Evolutionary conservation across 2,329 filamentous ascomycete species (phyloP), one percentile per base, ranked within the genome.

Genomic region (Pseudogymnoascus sp.): DNA sequence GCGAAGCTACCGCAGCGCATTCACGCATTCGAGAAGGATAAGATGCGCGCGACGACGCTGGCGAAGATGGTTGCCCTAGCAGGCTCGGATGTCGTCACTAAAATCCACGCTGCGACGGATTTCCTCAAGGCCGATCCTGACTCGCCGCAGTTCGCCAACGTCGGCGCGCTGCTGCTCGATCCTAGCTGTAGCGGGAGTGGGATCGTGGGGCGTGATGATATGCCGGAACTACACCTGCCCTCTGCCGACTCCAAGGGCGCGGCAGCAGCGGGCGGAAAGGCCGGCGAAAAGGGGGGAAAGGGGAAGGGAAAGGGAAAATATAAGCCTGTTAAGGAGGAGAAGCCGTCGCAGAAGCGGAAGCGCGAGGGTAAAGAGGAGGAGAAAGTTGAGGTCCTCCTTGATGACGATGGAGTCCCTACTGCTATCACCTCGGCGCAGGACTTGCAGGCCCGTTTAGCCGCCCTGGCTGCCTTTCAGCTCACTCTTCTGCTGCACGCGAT

Each of bases 121-220:
- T 98, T 98, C 69, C 76, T 96, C 12, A 87, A 86, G 61, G 82
- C 91, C 4, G 83, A 93, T 64, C 90, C 92, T 0, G 68, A 75
- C 1, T 81, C 84, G 1, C 74, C 79, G 2, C 80, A 82, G 56
- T 93, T 88, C 70, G 76, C 77, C 56, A 78, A 85, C n/a, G 91
- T 97, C n/a, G 85, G 86, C 0, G 89, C 89, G 6, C 79, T 99
- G 41, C 81, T 99, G 0, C 82, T 99, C 1, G 95, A 99, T 72
- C 95, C 95, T 0, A 96, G 91, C 73, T 99, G 95, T 73, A 97
- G 93, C 1, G 95, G 95, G 0, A 97, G 91, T 72, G 95, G 95
- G 0, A 99, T 99, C 63, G 86, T 97, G 24, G 91, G 93, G 2
- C 84, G 95, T 19, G 92, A 97, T 69, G 90, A 92, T 53, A 84